Percentiles rank a stretch among this genome's conserved stretches.
These are phyloP conservation scores for Rosa persica DNA, from an alignment of 306 rosid species.

Conservation along the genomic window DNA sequence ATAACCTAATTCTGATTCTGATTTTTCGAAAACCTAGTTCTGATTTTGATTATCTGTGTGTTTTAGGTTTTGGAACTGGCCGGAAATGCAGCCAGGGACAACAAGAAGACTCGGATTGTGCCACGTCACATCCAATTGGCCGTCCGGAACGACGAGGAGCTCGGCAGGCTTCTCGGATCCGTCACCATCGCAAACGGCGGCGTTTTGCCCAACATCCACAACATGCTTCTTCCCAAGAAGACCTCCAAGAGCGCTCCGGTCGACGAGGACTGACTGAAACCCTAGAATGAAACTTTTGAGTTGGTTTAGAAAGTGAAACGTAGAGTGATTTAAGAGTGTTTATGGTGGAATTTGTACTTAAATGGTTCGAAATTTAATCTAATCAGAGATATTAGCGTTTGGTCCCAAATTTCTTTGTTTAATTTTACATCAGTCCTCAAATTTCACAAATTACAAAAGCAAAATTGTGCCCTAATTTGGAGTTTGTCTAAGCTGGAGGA, in stretches of 20 bases:
- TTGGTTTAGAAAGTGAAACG: not conserved
- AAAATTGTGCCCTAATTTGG: not conserved
- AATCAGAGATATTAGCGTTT: not conserved
- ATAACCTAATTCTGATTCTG: not conserved
- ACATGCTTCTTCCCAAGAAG: conserved; percentile 17
- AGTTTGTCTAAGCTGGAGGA: not conserved
- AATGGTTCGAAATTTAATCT: not conserved
- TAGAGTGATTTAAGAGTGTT: not conserved
- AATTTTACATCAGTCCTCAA: too few species aligned
- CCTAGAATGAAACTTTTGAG: not conserved
- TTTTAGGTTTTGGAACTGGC: conserved; percentile 30
- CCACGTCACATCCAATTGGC: conserved; percentile 35
- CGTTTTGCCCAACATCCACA: conserved; percentile 33
- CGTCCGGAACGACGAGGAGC: conserved; percentile 28
- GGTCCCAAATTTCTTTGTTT: not conserved
- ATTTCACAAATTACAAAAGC: not conserved
- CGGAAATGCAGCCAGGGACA: conserved; percentile 32
- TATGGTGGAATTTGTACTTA: not conserved
- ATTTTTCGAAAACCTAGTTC: not conserved
- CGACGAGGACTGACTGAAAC: not conserved
- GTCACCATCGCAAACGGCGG: conserved; percentile 31
- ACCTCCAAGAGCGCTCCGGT: not conserved
- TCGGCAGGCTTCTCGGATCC: conserved; percentile 25
- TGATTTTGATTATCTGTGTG: not conserved
- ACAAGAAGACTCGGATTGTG: conserved; percentile 29